phyloP scores from a whole-genome alignment of 345 rosid genomes.

The Sonneratia alba region DNA sequence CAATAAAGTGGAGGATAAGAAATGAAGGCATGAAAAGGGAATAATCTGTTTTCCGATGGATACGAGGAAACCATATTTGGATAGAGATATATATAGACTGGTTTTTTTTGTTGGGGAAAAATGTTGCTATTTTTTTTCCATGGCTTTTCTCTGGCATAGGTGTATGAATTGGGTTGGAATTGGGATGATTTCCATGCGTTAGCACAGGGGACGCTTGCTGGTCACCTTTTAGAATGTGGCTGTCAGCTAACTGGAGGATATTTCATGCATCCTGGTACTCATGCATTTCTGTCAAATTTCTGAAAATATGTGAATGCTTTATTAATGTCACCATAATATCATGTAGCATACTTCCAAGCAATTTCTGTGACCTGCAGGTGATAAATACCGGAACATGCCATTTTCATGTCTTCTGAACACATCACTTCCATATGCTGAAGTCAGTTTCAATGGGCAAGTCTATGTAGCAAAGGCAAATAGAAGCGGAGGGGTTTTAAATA shows the following conservation, averaged over 20 bases:
- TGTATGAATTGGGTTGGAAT: conserved; percentile 91
- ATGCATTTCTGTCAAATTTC: not conserved
- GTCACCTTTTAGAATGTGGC: conserved; percentile 93
- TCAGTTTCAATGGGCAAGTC: conserved; percentile 50
- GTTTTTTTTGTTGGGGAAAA: no score
- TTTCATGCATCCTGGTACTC: conserved; percentile 90
- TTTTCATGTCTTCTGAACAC: conserved; percentile 47
- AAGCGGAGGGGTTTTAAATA: conserved; percentile 71
- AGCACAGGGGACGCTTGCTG: conserved; percentile 84
- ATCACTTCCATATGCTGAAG: conserved; percentile 88
- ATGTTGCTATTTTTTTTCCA: not conserved
- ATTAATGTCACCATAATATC: not conserved
- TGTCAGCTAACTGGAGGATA: conserved; percentile 98
- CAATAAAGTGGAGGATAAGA: not conserved
- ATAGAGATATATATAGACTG: no score
- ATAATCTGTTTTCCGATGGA: no score
- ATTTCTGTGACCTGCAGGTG: conserved; percentile 33
- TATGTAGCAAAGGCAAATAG: conserved; percentile 58
- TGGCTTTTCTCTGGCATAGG: conserved; percentile 22
- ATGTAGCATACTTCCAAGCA: conserved; percentile 2
- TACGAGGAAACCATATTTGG: no score
- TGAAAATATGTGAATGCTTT: not conserved
- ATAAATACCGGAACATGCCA: conserved; percentile 51
- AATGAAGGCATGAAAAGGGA: not conserved
- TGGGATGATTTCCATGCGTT: conserved; percentile 72